Percentiles rank a stretch among this genome's conserved stretches.
These are phyloP conservation scores for Prosopis cineraria DNA, from an alignment of 306 rosid species.

Conservation along the genomic window DNA sequence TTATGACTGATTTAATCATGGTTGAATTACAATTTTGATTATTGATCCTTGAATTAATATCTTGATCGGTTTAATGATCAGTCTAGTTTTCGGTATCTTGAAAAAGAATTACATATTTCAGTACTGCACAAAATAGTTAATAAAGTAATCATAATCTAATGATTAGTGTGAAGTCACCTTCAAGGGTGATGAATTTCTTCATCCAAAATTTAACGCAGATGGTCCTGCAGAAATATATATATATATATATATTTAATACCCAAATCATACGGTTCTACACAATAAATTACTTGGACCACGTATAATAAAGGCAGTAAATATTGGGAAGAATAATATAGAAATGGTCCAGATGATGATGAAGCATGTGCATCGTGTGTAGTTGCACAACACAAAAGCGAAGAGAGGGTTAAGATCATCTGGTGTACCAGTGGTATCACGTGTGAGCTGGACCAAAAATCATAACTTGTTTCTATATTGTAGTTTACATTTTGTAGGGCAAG, in stretches of 20 bases:
- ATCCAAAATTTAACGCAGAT: slow-evolving; percentile 51
- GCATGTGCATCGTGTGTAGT: slow-evolving; percentile 34
- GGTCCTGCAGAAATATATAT: slow-evolving; percentile 56
- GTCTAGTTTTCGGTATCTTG: too few relatives aligned
- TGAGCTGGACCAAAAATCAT: slow-evolving; percentile 55
- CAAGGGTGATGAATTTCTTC: slow-evolving; percentile 39
- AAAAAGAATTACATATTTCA: background rate
- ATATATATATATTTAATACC: background rate
- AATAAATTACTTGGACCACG: slow-evolving; percentile 58
- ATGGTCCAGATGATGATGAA: slow-evolving; percentile 43
- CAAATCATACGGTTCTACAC: slow-evolving; percentile 46
- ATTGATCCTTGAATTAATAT: too few relatives aligned
- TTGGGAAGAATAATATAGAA: background rate
- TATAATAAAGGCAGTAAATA: slow-evolving; percentile 18
- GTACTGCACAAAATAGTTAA: background rate
- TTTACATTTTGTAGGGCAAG: slow-evolving; percentile 6
- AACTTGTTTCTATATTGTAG: background rate
- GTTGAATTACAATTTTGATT: too few relatives aligned
- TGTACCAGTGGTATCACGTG: slow-evolving; percentile 48
- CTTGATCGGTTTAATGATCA: too few relatives aligned
- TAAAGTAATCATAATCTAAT: slow-evolving; percentile 1
- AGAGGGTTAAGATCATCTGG: background rate
- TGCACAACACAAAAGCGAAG: slow-evolving; percentile 32
- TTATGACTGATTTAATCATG: too few relatives aligned
- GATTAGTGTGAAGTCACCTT: slow-evolving; percentile 24